phyloP scores from a whole-genome alignment of 116 monocot genomes.

The Posidonia oceanica region DNA sequence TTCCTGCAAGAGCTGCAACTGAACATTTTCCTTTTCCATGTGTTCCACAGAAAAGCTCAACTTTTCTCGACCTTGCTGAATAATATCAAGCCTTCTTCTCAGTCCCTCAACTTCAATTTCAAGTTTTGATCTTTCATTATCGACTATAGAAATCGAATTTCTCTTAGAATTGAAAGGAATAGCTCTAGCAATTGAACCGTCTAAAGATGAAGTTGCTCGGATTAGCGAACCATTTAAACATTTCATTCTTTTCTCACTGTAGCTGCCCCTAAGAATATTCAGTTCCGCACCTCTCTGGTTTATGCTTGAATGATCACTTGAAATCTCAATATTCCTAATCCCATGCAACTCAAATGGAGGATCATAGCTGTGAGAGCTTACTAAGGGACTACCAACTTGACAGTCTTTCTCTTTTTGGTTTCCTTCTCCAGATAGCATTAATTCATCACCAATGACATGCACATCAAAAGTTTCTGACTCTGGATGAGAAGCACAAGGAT shows the following conservation, averaged over 20 bases:
- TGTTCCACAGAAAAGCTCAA: conserved; percentile 26
- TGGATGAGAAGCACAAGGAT: background rate
- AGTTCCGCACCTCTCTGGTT: conserved; percentile 5
- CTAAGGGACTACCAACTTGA: background rate
- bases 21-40: conserved; percentile 43
- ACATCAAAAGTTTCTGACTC: conserved; percentile 4
- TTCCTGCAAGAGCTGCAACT: conserved; percentile 57
- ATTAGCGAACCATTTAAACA: conserved; percentile 6
- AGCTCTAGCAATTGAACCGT: conserved; percentile 8
- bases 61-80: conserved; percentile 56
- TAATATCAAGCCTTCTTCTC: conserved; percentile 57
- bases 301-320: conserved; percentile 5
- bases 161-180: conserved; percentile 11
- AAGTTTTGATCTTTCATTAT: conserved; percentile 40
- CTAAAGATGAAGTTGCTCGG: conserved; percentile 4
- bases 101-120: conserved; percentile 64
- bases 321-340: background rate
- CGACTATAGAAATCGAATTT: conserved; percentile 28
- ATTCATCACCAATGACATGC: conserved; percentile 1
- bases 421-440: too few species aligned
- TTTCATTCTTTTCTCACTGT: conserved; percentile 11
- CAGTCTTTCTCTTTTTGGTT: too few species aligned
- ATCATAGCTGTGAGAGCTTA: background rate
- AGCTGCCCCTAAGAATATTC: conserved; percentile 22
- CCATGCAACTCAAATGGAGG: background rate